Evolutionary conservation across 208 protist genomes (phyloP), one percentile per base, ranked within the genome.

Genomic region (Balamuthia mandrillaris): DNA sequence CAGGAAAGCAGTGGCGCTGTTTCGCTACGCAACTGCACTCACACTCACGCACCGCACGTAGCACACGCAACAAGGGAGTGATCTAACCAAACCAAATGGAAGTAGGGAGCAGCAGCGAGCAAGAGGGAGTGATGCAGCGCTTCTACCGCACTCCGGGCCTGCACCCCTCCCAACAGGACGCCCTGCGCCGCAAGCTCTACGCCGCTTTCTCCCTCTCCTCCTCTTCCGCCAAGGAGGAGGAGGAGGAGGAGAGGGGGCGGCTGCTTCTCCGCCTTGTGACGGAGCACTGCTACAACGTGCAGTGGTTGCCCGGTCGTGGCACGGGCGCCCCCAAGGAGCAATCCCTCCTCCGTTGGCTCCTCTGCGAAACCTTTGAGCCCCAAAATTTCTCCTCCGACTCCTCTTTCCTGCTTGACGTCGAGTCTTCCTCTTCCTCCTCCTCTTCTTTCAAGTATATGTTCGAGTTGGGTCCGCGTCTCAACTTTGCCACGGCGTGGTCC

Each of bases 391-490:
- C 49, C 24, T 42, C 6, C 3, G 45, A n/a, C 16, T 54, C 29
- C 52, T 90, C 85, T 63, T 65, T 92, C 44, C 14, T 41, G 37
- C 24, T 39, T 18, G 47, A 51, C 52, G 16, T 0, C 7, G 7
- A 44, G 9, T 2, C 52, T 60, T 4, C 4, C 52, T 31, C 52
- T 60, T 27, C 52, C 52, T 60, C 29, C 52, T 60, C 52, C 3
- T 4, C 29, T 60, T 4, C 4, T 31, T 4, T 60, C n/a, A n/a
- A n/a, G 24, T 68, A 84, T 27, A 47, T 47, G 54, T 29, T 90
- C 31, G 87, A 95, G 85, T 83, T 95, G n/a, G 92, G 92, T 1
- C 92, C 92, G 24, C 88, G 92, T 56, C 66, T 95, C 86, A 93
- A 86, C 65, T 95, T 94, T 42, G 88, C 79, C 33, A 94, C 92